Evolutionary conservation across 2,329 filamentous ascomycete genomes (phyloP).

Genomic region (Claviceps humidiphila): DNA sequence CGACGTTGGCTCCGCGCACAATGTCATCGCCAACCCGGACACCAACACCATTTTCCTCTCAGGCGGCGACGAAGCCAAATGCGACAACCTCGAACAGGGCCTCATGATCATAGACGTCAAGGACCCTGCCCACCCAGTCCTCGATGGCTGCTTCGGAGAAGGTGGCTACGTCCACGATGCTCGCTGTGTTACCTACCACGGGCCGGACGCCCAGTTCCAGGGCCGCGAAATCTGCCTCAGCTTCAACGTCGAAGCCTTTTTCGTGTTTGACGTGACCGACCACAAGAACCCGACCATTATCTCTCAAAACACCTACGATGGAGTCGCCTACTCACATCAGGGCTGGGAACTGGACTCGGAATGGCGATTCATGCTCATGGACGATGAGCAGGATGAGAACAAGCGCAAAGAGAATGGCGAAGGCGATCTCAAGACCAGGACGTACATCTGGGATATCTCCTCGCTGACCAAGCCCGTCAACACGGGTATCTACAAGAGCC

Average conservation of each 20-base stretch:
- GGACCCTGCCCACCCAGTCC: conserved; percentile 35
- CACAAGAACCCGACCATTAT: conserved; percentile 30
- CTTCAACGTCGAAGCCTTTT: conserved; percentile 36
- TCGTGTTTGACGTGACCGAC: conserved; percentile 31
- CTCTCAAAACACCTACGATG: conserved; percentile 38
- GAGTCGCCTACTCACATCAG: conserved; percentile 41
- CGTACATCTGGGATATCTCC: conserved; percentile 35
- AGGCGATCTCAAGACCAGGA: conserved; percentile 22
- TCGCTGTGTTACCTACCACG: conserved; percentile 40
- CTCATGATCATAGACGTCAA: conserved; percentile 42
- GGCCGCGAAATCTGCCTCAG: conserved; percentile 38
- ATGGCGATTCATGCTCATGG: conserved; percentile 31
- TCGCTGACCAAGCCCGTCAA: conserved; percentile 24
- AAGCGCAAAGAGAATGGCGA: conserved; percentile 21
- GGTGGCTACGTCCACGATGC: conserved; percentile 40
- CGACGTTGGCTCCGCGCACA: conserved; percentile 29
- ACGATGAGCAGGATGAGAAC: conserved; percentile 40
- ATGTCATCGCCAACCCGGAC: conserved; percentile 27
- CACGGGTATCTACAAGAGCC: conserved; percentile 26
- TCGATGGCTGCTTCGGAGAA: conserved; percentile 32
- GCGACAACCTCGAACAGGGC: conserved; percentile 28
- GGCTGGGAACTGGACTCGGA: conserved; percentile 34
- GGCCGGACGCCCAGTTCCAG: conserved; percentile 26
- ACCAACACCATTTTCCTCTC: conserved; percentile 29
- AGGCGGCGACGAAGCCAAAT: conserved; percentile 19